Conservation (phyloP, 768 basidiomycete genomes). For the Russula ochroleuca region DNA sequence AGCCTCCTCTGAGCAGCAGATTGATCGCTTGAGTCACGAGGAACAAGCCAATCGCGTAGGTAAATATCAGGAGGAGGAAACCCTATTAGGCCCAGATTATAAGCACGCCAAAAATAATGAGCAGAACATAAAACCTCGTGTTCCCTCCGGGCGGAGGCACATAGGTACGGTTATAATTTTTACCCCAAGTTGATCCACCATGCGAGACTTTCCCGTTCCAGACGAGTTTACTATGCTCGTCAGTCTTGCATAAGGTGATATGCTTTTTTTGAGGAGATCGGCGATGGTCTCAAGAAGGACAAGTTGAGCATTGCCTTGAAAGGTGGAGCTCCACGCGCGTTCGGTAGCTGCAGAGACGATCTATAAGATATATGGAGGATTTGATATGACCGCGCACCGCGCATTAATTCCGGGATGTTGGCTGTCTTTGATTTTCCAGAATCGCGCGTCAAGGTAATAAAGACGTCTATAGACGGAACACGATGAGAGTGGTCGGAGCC, state of each 20-base stretch:
- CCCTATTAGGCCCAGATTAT: background rate
- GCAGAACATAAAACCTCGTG: background rate
- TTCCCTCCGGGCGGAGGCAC: background rate
- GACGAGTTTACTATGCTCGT: background rate
- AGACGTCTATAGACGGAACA: background rate
- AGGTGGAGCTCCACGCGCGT: background rate
- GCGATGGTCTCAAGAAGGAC: background rate
- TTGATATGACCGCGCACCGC: background rate
- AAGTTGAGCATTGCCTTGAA: background rate
- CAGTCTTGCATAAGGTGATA: background rate
- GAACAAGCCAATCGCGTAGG: background rate
- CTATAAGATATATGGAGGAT: background rate
- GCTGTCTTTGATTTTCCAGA: background rate
- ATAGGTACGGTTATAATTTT: conserved; percentile 2
- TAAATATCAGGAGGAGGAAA: background rate
- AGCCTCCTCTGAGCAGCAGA: no score
- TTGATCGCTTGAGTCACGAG: no score
- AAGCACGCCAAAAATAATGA: background rate
- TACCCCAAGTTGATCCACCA: background rate
- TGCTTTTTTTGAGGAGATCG: background rate
- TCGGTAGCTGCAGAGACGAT: background rate
- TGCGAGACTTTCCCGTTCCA: conserved; percentile 8
- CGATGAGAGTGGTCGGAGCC: background rate
- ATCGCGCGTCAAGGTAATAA: background rate
- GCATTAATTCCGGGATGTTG: background rate